phyloP scores from a whole-genome alignment of 345 rosid species.

The Gossypioides kirkii region DNA sequence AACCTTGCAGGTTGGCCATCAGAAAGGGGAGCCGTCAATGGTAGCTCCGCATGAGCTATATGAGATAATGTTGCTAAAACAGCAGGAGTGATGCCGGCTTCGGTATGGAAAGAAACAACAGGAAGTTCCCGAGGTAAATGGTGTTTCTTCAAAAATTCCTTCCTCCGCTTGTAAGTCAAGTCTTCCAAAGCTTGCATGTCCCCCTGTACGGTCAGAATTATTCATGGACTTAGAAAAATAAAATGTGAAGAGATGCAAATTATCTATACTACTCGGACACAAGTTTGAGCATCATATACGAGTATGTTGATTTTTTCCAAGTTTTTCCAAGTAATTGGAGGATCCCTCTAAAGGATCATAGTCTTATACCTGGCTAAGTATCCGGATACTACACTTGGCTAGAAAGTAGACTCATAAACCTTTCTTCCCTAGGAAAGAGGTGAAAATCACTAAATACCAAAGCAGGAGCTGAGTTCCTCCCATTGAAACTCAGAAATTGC shows the following conservation, averaged over 20 bases:
- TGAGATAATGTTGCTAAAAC: constrained; percentile 76
- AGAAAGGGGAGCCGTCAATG: constrained; percentile 35
- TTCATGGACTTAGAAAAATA: neutral
- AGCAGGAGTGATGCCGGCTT: constrained; percentile 77
- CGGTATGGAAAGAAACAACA: constrained; percentile 82
- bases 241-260: neutral
- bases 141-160: constrained; percentile 70
- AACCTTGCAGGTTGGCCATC: constrained; percentile 56
- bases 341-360: neutral
- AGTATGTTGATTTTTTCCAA: neutral
- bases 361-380: neutral
- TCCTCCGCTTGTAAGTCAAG: constrained; percentile 82
- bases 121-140: constrained; percentile 74
- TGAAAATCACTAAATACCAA: neutral
- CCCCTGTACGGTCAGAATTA: constrained; percentile 44
- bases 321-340: neutral
- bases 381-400: neutral
- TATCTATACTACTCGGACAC: neutral
- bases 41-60: constrained; percentile 88
- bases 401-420: neutral
- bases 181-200: constrained; percentile 95
- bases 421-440: neutral
- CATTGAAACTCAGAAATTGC: constrained; percentile 1
- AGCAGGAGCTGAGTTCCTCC: neutral
- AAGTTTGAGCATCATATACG: neutral